Evolutionary conservation across 495 filamentous ascomycete genomes (phyloP).

Genomic region (Aspergillus hancockii): DNA sequence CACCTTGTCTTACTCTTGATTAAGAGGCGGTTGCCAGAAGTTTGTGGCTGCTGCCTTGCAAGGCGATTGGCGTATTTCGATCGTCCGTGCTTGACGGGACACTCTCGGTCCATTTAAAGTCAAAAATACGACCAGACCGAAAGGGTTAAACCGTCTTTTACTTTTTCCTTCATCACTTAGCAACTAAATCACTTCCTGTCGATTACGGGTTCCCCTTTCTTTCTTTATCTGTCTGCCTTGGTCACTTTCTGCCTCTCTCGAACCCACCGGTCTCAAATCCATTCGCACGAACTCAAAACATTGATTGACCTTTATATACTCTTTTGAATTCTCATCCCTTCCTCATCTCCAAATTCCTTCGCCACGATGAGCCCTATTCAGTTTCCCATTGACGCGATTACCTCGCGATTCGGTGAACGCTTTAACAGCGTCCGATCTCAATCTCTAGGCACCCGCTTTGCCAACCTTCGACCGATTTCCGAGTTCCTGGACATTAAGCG

Average conservation of each 20-base stretch:
- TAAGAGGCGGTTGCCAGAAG: too few relatives aligned
- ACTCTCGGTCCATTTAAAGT: not conserved
- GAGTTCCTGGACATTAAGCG: conserved; percentile 97
- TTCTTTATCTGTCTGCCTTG: conserved; percentile 12
- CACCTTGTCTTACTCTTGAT: not conserved
- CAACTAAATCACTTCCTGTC: conserved; percentile 21
- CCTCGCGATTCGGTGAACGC: conserved; percentile 77
- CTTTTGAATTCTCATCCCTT: not conserved
- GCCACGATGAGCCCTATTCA: conserved; percentile 78
- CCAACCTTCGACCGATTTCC: conserved; percentile 86
- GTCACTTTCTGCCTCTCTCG: conserved; percentile 4
- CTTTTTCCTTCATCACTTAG: conserved; percentile 6
- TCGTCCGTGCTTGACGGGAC: not conserved
- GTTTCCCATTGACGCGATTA: conserved; percentile 88
- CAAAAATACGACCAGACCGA: not conserved
- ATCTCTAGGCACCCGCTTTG: conserved; percentile 77
- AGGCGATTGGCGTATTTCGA: not conserved
- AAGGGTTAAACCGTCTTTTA: conserved; percentile 3
- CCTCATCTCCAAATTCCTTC: not conserved
- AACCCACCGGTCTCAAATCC: conserved; percentile 63
- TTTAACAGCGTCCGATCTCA: conserved; percentile 78
- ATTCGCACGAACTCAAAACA: conserved; percentile 46
- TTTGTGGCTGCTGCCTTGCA: not conserved
- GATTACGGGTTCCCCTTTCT: conserved; percentile 11
- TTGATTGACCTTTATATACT: not conserved